Percentiles rank a stretch among this genome's conserved stretches.
These are phyloP conservation scores for Adansonia digitata DNA, from an alignment of 345 rosid species.

Conservation along the genomic window DNA sequence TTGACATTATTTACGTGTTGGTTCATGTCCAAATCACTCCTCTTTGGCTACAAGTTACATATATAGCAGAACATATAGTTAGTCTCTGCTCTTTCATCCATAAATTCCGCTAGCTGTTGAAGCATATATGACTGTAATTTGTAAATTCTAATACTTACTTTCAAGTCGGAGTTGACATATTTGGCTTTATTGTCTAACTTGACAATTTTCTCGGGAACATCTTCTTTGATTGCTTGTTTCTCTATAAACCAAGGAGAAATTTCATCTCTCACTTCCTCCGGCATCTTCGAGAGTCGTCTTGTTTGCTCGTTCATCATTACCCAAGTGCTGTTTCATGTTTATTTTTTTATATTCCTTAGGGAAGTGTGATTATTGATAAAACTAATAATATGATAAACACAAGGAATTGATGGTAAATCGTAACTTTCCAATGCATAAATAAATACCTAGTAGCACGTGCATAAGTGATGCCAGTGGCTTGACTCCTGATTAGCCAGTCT, in stretches of 20 bases:
- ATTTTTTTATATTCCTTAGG: neutral
- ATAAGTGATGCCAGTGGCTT: conserved; percentile 50
- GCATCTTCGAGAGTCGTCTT: conserved; percentile 64
- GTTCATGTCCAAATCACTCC: conserved; percentile 69
- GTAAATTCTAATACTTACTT: no score
- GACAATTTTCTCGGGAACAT: conserved; percentile 40
- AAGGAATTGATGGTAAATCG: neutral
- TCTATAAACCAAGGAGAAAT: conserved; percentile 62
- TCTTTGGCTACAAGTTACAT: conserved; percentile 36
- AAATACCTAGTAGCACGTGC: conserved; percentile 57
- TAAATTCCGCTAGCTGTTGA: neutral
- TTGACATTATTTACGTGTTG: conserved; percentile 73
- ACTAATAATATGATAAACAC: neutral
- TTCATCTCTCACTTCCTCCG: conserved; percentile 57
- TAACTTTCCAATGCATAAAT: neutral
- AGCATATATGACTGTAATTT: neutral
- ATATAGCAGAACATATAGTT: neutral
- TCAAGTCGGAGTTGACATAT: conserved; percentile 42
- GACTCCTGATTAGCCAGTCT: conserved; percentile 66
- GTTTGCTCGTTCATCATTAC: conserved; percentile 72
- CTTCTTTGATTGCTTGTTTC: conserved; percentile 58
- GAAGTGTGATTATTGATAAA: neutral
- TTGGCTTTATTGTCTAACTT: conserved; percentile 51
- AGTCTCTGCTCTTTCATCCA: neutral
- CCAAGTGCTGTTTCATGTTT: conserved; percentile 46